Percentiles rank a stretch among this genome's conserved stretches.
Conservation (phyloP, 1,139 yeast species). For the Taphrina sp. region DNA sequence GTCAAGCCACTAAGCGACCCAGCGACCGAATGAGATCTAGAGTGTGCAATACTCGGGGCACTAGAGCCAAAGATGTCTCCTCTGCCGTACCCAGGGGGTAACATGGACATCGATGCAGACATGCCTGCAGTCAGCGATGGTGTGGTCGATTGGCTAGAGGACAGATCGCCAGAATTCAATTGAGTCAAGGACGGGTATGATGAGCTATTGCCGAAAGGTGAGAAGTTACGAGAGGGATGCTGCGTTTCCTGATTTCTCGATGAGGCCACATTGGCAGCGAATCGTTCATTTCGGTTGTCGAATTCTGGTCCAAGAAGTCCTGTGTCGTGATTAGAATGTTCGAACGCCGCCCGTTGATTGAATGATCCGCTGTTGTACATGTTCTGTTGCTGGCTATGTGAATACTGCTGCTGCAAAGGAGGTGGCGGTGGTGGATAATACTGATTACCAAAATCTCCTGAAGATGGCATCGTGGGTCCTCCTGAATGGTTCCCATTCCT, state of each 20-base stretch:
- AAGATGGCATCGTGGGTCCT: no score
- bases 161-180: conserved; percentile 10
- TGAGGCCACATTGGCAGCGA: background rate
- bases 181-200: conserved; percentile 4
- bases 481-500: no score
- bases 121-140: conserved; percentile 13
- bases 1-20: background rate
- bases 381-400: conserved; percentile 15
- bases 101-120: conserved; percentile 19
- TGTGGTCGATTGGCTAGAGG: conserved; percentile 14
- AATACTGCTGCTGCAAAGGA: conserved; percentile 21
- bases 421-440: conserved; percentile 17
- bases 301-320: background rate
- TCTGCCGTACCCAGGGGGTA: conserved; percentile 20
- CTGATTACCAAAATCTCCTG: background rate
- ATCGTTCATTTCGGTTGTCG: background rate
- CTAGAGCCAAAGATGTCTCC: background rate
- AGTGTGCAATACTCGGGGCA: conserved; percentile 3
- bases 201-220: conserved; percentile 1
- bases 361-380: no score
- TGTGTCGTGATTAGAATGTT: background rate
- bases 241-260: background rate
- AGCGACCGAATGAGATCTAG: conserved; percentile 9
- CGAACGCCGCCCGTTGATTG: no score
- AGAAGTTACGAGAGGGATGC: background rate